Evolutionary conservation across 306 rosid species (phyloP), one percentile per base, ranked within the genome.

Genomic region (Purshia tridentata): DNA sequence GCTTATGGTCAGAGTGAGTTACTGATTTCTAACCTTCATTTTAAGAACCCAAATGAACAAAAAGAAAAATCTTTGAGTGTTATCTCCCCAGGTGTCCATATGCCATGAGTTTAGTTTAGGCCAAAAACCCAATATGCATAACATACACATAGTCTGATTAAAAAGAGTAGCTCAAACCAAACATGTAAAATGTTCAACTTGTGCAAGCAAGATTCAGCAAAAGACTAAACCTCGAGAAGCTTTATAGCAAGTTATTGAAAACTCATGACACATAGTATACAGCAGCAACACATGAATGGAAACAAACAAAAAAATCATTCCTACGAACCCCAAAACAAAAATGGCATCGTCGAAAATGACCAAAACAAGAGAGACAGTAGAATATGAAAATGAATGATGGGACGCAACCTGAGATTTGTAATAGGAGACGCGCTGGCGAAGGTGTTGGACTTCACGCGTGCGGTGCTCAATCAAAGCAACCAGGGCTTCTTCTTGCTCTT

Each of bases 381-480:
- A 12, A 8, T 12, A 37, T 2, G 45, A 9, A 50, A 47, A 52
- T 11, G 67, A 63, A 11, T 37, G 51, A 44, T 46, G 55, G 10
- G 16, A 48, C 4, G 61, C 39, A 6, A 91, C 99, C 99, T 94
- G 96, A 39, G 88, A 70, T 69, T 74, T 71, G 76, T 90, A 89
- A 85, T 91, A 94, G 16, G 88, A 20, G 80, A 86, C 4, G 46
- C 92, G 95, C 7, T 78, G 83, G 51, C 82, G 88, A 55, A 88
- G 81, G 77, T 85, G 79, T 46, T 80, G 70, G 48, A 94, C 95
- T 88, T 89, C 99, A 53, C 41, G 72, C 56, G 91, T 80, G 5
- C 97, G 97, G 73, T 91, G 96, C 67, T 94, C 96, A 82, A 91
- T 88, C 13, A 94, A 72, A 68, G 96, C 93, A 4, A 91, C 91